phyloP scores from a whole-genome alignment of 2,329 filamentous ascomycete species.

The Emmonsia crescens region DNA sequence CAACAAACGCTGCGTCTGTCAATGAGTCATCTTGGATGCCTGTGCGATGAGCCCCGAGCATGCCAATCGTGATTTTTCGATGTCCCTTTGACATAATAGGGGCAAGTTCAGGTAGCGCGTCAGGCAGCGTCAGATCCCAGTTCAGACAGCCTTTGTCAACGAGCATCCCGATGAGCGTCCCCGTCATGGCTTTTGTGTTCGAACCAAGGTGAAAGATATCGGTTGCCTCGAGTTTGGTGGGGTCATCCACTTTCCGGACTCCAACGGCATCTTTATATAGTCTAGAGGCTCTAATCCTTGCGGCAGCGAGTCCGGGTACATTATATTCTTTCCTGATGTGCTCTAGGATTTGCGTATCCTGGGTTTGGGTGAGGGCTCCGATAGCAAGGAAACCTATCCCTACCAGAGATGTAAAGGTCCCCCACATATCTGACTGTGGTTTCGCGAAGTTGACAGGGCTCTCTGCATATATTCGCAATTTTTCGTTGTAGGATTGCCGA shows the following conservation, averaged over 20 bases:
- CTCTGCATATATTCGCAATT: neutral
- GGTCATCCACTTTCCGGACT: constrained; percentile 1
- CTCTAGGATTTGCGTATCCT: neutral
- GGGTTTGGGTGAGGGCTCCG: neutral
- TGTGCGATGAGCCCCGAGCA: constrained; percentile 7
- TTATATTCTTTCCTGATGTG: constrained; percentile 1
- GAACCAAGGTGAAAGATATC: constrained; percentile 8
- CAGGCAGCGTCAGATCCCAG: constrained; percentile 7
- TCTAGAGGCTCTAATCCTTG: neutral
- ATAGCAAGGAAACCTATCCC: neutral
- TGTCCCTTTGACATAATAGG: constrained; percentile 1
- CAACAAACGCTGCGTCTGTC: neutral
- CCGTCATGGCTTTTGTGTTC: constrained; percentile 8
- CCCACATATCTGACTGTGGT: neutral
- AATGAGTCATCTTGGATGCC: constrained; percentile 3
- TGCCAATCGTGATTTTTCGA: constrained; percentile 6
- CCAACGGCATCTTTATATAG: constrained; percentile 2
- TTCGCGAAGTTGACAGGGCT: neutral
- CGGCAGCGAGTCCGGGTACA: constrained; percentile 6
- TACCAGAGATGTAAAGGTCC: too few relatives aligned
- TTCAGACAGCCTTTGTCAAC: constrained; percentile 4
- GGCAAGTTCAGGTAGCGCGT: constrained; percentile 3
- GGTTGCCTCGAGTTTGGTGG: neutral
- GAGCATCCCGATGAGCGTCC: constrained; percentile 6
- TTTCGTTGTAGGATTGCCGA: neutral